These are phyloP conservation scores for Alternaria tenuissima DNA, from an alignment of 2,329 filamentous ascomycete species.

Conservation along the genomic window DNA sequence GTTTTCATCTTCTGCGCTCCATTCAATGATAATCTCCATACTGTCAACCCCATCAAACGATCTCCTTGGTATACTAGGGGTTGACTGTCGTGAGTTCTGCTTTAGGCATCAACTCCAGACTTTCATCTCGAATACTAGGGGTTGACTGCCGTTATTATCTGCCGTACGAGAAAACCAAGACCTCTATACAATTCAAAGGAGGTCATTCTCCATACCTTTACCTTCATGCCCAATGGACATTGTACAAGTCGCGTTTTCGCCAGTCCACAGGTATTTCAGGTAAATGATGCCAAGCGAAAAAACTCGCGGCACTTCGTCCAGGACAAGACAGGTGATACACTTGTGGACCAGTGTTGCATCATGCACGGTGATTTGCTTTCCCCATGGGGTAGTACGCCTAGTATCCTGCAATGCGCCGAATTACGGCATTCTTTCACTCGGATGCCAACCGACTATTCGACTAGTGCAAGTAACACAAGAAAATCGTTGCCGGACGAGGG, in stretches of 20 bases:
- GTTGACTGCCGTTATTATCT: neutral
- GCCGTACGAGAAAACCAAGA: constrained; percentile 5
- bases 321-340: neutral
- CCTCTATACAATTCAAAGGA: neutral
- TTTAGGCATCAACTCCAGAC: no score
- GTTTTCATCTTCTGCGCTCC: neutral
- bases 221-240: neutral
- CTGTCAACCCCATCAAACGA: neutral
- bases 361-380: neutral
- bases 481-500: neutral
- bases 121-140: neutral
- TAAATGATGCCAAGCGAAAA: constrained; percentile 9
- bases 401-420: neutral
- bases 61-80: neutral
- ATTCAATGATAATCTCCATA: neutral
- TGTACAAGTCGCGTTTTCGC: neutral
- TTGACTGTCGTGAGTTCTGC: no score
- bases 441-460: neutral
- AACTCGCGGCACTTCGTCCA: constrained; percentile 4
- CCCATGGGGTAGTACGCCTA: constrained; percentile 3
- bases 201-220: neutral
- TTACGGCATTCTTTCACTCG: neutral
- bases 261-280: neutral
- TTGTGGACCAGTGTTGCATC: neutral
- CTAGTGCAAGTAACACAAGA: neutral